Conservation (phyloP, 202 grass and related monocot species). For the Setaria italica region DNA sequence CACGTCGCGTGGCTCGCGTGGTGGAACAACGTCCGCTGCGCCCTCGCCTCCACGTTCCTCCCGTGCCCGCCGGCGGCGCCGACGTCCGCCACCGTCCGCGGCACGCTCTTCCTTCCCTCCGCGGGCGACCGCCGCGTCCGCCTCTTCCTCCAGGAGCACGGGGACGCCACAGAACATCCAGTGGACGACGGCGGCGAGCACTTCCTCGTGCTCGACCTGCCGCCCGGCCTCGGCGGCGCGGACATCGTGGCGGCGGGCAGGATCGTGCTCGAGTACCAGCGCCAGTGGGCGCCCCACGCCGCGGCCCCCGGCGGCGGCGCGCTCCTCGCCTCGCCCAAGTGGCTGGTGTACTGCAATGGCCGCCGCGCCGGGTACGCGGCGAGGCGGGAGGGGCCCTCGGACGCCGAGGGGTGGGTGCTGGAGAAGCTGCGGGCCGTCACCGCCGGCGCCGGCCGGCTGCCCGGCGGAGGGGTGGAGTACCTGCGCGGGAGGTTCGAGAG, state of each 20-base stretch:
- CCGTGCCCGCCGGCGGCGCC: slow-evolving; percentile 12
- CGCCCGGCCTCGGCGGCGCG: slow-evolving; percentile 21
- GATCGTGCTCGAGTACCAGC: slow-evolving; percentile 57
- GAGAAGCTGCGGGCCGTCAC: slow-evolving; percentile 48
- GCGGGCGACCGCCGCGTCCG: slow-evolving; percentile 49
- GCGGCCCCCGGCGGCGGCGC: not conserved
- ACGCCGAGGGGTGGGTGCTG: slow-evolving; percentile 57
- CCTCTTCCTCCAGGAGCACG: slow-evolving; percentile 59
- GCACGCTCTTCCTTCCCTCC: slow-evolving; percentile 57
- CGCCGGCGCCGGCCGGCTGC: slow-evolving; percentile 53
- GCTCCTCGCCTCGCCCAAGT: slow-evolving; percentile 51
- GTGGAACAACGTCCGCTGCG: slow-evolving; percentile 43
- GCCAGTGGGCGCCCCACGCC: slow-evolving; percentile 12
- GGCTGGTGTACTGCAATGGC: slow-evolving; percentile 66
- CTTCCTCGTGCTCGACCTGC: slow-evolving; percentile 59
- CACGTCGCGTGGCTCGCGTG: slow-evolving; percentile 51
- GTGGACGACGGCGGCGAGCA: not conserved
- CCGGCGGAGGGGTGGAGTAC: slow-evolving; percentile 54
- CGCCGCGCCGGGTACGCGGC: slow-evolving; percentile 48
- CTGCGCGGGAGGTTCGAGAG: slow-evolving; percentile 59
- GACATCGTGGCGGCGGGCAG: slow-evolving; percentile 47
- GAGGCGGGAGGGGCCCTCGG: slow-evolving; percentile 44
- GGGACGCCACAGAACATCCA: not conserved
- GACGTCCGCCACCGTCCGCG: slow-evolving; percentile 19
- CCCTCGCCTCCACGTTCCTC: slow-evolving; percentile 43